Base-by-base conservation (phyloP, 1,284 basidiomycete genomes). In the Fomitopsis palustris region DNA sequence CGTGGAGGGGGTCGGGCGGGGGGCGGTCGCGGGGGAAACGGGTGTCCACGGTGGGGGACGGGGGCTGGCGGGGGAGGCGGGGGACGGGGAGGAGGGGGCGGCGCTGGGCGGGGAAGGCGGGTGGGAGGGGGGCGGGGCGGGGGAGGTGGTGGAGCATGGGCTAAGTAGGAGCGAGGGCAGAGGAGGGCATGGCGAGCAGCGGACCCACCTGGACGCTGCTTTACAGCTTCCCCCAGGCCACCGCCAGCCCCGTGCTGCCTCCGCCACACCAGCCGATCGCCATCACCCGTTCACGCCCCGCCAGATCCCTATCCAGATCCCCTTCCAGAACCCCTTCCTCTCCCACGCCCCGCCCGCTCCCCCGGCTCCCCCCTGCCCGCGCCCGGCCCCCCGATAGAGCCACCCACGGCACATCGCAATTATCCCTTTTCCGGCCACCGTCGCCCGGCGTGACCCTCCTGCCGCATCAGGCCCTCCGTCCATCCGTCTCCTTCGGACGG, bases 401-500 rank as follows among this genome's bases (percentile, higher is more conserved):
- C 42, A n/a, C n/a, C n/a, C n/a, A n/a, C n/a, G n/a, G n/a, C n/a
- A n/a, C n/a, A 25, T 51, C 56, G 65, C 62, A 67, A 68, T 68
- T 55, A 61, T 60, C 49, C 67, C 65, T 64, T 65, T 60, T 64
- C 58, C 42, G 56, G 65, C 54, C 43, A 5, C 57, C 55, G 57
- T 41, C 47, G 52, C 55, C 54, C 53, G 56, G 59, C 55, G 57
- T 60, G 57, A 60, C 56, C 55, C 37, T 54, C 54, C 58, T 35
- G 42, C 49, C 56, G 56, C 60, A 45, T 56, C 56, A 58, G 56
- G 47, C 37, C 56, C 41, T 54, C 35, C 58, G 47, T 42, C 31
- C 53, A 57, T 61, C 66, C 66, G 66, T 60, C 39, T 61, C 62
- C 60, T 54, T 65, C 66, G 66, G 66, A 67, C 63, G 61, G 59